Percentiles rank a stretch among this genome's conserved stretches.
Evolutionary conservation across 2,329 filamentous ascomycete species (phyloP).

Genomic region (Rugonectria rugulosa): DNA sequence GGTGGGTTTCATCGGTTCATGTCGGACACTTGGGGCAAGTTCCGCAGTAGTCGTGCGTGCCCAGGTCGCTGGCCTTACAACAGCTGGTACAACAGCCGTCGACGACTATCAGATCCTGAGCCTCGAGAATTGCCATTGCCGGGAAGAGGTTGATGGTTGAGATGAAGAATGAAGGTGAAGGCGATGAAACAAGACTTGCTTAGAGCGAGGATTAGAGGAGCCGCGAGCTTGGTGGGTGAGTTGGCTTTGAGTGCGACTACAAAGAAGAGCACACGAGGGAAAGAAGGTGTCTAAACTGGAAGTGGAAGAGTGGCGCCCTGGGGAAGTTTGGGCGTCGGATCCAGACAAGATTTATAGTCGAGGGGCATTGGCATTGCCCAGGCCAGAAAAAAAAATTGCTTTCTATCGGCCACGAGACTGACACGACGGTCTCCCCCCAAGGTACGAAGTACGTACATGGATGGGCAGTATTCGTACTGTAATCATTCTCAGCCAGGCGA

Average conservation of each 20-base stretch:
- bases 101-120: constrained; percentile 25
- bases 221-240: too few species aligned
- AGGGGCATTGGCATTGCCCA: constrained; percentile 17
- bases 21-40: constrained; percentile 41
- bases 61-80: constrained; percentile 43
- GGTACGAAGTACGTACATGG: too few species aligned
- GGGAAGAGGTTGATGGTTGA: neutral
- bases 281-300: neutral
- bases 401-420: constrained; percentile 25
- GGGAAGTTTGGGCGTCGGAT: neutral
- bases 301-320: neutral
- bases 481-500: too few species aligned
- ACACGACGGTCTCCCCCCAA: constrained; percentile 26
- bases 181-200: neutral
- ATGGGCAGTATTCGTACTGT: too few species aligned
- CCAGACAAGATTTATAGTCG: constrained; percentile 34
- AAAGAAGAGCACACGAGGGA: neutral
- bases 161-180: neutral
- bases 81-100: constrained; percentile 41
- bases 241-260: too few species aligned
- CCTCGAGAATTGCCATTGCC: constrained; percentile 31
- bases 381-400: too few species aligned
- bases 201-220: neutral
- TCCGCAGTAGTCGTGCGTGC: constrained; percentile 44
- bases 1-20: constrained; percentile 8